These are phyloP conservation scores for Lipomyces kockii DNA, from an alignment of 805 yeast genomes.

Conservation along the genomic window DNA sequence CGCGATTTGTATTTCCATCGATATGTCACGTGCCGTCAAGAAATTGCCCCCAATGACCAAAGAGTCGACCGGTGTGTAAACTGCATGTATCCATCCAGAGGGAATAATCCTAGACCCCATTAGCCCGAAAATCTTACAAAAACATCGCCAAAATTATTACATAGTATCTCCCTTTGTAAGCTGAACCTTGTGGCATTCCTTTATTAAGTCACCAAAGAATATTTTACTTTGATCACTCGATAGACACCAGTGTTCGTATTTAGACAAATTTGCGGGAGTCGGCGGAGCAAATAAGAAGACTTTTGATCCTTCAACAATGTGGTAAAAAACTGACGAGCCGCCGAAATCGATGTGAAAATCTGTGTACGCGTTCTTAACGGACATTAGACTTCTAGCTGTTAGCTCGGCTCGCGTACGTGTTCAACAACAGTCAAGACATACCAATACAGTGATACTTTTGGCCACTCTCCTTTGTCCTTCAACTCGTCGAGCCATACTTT, in stretches of 20 bases:
- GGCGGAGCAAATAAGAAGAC: conserved; percentile 82
- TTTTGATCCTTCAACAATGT: conserved; percentile 75
- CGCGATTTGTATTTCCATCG: conserved; percentile 64
- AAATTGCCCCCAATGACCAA: conserved; percentile 89
- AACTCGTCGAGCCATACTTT: conserved; percentile 58
- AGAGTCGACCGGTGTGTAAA: conserved; percentile 79
- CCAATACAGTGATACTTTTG: conserved; percentile 66
- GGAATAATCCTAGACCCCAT: conserved; percentile 59
- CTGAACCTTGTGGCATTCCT: conserved; percentile 59
- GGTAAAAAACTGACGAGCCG: conserved; percentile 89
- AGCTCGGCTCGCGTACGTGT: neutral
- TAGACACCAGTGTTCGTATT: conserved; percentile 74
- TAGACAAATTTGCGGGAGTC: conserved; percentile 60
- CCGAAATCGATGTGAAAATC: conserved; percentile 93
- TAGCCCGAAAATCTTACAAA: neutral
- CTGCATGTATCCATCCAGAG: conserved; percentile 93
- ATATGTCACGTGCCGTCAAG: conserved; percentile 65
- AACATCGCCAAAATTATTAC: conserved; percentile 2
- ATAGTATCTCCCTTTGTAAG: conserved; percentile 70
- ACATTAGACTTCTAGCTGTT: conserved; percentile 59
- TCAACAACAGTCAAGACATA: neutral
- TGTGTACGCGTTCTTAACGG: conserved; percentile 77
- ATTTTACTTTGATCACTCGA: conserved; percentile 62
- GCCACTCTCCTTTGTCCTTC: conserved; percentile 36
- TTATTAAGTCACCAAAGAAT: conserved; percentile 65